A percentile compares a stretch with the other conserved stretches of the same genome.
Conservation (phyloP, 306 rosid genomes). For the Oemleria cerasiformis region DNA sequence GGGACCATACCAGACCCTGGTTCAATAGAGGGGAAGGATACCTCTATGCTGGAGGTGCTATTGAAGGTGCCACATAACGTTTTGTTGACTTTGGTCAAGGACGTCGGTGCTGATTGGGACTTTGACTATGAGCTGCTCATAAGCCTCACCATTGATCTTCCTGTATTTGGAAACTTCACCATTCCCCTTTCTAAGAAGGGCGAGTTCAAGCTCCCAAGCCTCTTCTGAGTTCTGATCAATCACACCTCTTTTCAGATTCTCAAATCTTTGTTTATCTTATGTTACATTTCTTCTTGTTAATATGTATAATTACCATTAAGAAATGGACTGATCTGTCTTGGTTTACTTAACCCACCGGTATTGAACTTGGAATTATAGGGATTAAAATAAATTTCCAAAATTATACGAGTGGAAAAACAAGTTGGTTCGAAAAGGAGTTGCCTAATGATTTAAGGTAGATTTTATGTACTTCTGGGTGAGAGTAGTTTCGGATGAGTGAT, state of each 20-base stretch:
- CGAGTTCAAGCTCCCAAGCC: slow-evolving; percentile 71
- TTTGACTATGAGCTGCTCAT: slow-evolving; percentile 66
- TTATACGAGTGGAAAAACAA: too few species aligned
- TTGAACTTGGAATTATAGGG: too few species aligned
- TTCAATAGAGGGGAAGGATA: slow-evolving; percentile 51
- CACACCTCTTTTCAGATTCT: not conserved
- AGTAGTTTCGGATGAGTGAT: too few species aligned
- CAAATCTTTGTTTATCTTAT: not conserved
- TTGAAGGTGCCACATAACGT: slow-evolving; percentile 66
- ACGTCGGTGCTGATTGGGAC: slow-evolving; percentile 81
- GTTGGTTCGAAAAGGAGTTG: too few species aligned
- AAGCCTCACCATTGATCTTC: slow-evolving; percentile 69
- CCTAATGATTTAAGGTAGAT: too few species aligned
- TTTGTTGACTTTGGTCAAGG: slow-evolving; percentile 61
- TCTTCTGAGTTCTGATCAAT: slow-evolving; percentile 21
- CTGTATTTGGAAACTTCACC: slow-evolving; percentile 62
- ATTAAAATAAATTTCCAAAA: too few species aligned
- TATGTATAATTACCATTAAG: not conserved
- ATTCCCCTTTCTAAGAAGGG: slow-evolving; percentile 76
- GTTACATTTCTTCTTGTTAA: not conserved
- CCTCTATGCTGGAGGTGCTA: slow-evolving; percentile 55
- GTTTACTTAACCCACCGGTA: too few species aligned
- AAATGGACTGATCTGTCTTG: not conserved
- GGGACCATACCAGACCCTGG: slow-evolving; percentile 87
- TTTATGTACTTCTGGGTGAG: too few species aligned